A percentile compares a stretch with the other conserved stretches of the same genome.
These are phyloP conservation scores for Pythium sukuiense DNA, from an alignment of 352 stramenopile genomes.

Conservation along the genomic window DNA sequence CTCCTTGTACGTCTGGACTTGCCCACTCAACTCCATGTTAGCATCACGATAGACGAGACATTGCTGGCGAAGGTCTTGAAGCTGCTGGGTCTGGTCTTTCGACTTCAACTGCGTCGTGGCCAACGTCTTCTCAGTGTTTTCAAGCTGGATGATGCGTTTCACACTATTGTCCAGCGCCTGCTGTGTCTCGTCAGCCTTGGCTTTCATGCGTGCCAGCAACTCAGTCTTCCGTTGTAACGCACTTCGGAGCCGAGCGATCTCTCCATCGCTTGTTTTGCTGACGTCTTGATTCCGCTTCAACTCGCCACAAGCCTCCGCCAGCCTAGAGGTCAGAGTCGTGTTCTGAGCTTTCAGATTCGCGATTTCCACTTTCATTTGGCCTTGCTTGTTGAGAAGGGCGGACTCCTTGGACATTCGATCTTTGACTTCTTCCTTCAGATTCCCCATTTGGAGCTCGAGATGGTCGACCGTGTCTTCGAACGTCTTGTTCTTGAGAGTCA, in stretches of 20 bases:
- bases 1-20: slow-evolving; percentile 39
- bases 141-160: slow-evolving; percentile 30
- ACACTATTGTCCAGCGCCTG: slow-evolving; percentile 30
- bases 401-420: slow-evolving; percentile 34
- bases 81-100: slow-evolving; percentile 40
- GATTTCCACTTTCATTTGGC: slow-evolving; percentile 33
- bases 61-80: slow-evolving; percentile 38
- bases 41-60: slow-evolving; percentile 32
- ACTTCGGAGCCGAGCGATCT: slow-evolving; percentile 34
- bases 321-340: slow-evolving; percentile 35
- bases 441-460: slow-evolving; percentile 42
- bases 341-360: slow-evolving; percentile 33
- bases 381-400: slow-evolving; percentile 27
- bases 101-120: slow-evolving; percentile 33
- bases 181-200: slow-evolving; percentile 29
- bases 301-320: slow-evolving; percentile 31
- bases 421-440: slow-evolving; percentile 38
- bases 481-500: slow-evolving; percentile 40
- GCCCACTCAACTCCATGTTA: slow-evolving; percentile 37
- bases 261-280: slow-evolving; percentile 18
- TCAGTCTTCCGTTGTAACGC: slow-evolving; percentile 54
- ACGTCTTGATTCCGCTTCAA: slow-evolving; percentile 34
- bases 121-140: slow-evolving; percentile 31
- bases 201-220: slow-evolving; percentile 43
- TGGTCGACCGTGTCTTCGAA: slow-evolving; percentile 47